Evolutionary conservation across 2,329 filamentous ascomycete species (phyloP).

Genomic region (Diaporthe australafricana): DNA sequence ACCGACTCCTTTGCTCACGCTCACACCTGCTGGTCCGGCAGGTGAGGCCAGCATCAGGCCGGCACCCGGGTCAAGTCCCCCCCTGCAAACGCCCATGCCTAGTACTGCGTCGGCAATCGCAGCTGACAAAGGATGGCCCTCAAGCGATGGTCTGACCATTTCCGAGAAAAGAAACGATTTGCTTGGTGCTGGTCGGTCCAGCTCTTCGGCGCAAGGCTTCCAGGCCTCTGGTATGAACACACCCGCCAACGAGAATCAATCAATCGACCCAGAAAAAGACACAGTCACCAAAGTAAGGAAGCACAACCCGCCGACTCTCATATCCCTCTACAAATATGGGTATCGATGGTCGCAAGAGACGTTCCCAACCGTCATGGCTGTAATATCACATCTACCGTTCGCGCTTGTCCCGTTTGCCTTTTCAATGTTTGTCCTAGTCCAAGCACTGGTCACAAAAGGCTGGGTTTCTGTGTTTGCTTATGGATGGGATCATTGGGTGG

Average conservation of each 20-base stretch:
- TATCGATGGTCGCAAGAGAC: slow-evolving; percentile 71
- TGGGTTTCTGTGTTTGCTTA: slow-evolving; percentile 80
- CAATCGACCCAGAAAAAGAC: slow-evolving; percentile 41
- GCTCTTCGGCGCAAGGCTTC: not conserved
- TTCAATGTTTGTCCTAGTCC: slow-evolving; percentile 80
- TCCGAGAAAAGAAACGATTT: not conserved
- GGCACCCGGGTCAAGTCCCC: not conserved
- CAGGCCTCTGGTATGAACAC: not conserved
- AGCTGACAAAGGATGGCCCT: not conserved
- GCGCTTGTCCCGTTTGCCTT: slow-evolving; percentile 78
- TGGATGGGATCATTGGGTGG: slow-evolving; percentile 80
- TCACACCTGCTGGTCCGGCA: not conserved
- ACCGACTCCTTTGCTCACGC: not conserved
- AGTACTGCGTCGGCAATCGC: not conserved
- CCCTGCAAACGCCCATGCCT: not conserved
- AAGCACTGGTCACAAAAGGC: slow-evolving; percentile 78
- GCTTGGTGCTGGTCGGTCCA: not conserved
- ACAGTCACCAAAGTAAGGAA: slow-evolving; percentile 43
- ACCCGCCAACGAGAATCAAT: not conserved
- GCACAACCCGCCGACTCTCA: not conserved
- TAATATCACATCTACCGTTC: slow-evolving; percentile 74
- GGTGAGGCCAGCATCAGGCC: not conserved
- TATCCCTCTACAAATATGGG: not conserved
- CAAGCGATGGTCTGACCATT: not conserved
- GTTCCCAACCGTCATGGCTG: slow-evolving; percentile 76